A percentile compares a stretch with the other conserved stretches of the same genome.
Conservation (phyloP, 768 basidiomycete genomes). For the Gymnopilus dilepis region DNA sequence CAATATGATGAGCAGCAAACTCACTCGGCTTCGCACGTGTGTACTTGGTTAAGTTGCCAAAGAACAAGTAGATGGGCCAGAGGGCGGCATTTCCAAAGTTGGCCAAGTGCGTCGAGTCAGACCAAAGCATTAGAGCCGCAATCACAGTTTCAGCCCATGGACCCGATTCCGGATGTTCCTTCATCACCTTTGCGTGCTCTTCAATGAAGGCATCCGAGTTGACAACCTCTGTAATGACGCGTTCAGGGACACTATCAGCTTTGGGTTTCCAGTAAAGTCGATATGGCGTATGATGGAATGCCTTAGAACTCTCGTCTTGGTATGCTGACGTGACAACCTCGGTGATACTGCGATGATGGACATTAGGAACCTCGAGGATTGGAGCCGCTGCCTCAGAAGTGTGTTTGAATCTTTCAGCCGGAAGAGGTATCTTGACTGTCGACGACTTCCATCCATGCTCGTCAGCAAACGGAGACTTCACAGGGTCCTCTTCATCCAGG, state of each 20-base stretch:
- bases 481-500: slow-evolving; percentile 10
- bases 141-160: not conserved
- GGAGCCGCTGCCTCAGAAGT: no score
- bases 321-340: slow-evolving; percentile 23
- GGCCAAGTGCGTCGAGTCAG: slow-evolving; percentile 27
- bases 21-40: slow-evolving; percentile 29
- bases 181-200: slow-evolving; percentile 28
- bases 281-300: slow-evolving; percentile 34
- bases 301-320: slow-evolving; percentile 5
- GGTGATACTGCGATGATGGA: slow-evolving; percentile 31
- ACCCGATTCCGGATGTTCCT: slow-evolving; percentile 10
- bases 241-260: slow-evolving; percentile 11
- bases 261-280: slow-evolving; percentile 22
- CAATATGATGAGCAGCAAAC: not conserved
- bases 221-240: slow-evolving; percentile 32
- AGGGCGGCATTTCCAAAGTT: slow-evolving; percentile 35
- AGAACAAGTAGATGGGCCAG: slow-evolving; percentile 39
- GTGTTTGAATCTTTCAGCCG: slow-evolving; percentile 11
- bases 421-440: slow-evolving; percentile 35
- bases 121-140: slow-evolving; percentile 9
- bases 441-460: slow-evolving; percentile 3
- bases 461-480: slow-evolving; percentile 7
- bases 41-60: slow-evolving; percentile 49
- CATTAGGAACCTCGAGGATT: slow-evolving; percentile 30
- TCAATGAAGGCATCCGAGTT: slow-evolving; percentile 33